These are phyloP conservation scores for Xylaria bambusicola DNA, from an alignment of 495 filamentous ascomycete species.

Conservation along the genomic window DNA sequence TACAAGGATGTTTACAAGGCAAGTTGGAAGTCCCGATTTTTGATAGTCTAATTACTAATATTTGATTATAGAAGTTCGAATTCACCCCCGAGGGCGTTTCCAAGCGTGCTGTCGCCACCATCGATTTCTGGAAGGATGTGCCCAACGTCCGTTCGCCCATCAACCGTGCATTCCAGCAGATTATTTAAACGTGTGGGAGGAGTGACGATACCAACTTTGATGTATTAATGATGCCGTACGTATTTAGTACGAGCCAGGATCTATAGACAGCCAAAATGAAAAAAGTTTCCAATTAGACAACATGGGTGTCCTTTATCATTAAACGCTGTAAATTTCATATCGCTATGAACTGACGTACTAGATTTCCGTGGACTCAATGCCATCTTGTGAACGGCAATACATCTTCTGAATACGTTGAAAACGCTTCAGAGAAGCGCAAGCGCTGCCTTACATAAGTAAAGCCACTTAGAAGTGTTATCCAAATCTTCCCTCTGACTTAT, in stretches of 20 bases:
- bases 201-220: constrained; percentile 6
- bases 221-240: constrained; percentile 16
- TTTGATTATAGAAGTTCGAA: constrained; percentile 84
- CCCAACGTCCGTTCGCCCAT: constrained; percentile 86
- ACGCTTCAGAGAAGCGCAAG: no score
- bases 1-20: constrained; percentile 98
- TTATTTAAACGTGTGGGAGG: constrained; percentile 59
- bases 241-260: constrained; percentile 5
- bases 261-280: constrained; percentile 21
- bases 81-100: constrained; percentile 95
- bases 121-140: constrained; percentile 96
- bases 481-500: no score
- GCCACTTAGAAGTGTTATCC: no score
- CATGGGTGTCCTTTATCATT: background rate
- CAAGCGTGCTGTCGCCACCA: constrained; percentile 87
- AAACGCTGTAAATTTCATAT: background rate
- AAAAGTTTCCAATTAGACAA: constrained; percentile 20
- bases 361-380: no score
- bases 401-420: no score
- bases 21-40: constrained; percentile 42
- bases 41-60: constrained; percentile 1
- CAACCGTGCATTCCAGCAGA: constrained; percentile 88
- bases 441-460: no score
- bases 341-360: background rate
- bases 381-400: no score